Percentiles rank a stretch among this genome's conserved stretches.
Conservation (phyloP, 2,329 filamentous ascomycete genomes). For the Trichoderma sp. region DNA sequence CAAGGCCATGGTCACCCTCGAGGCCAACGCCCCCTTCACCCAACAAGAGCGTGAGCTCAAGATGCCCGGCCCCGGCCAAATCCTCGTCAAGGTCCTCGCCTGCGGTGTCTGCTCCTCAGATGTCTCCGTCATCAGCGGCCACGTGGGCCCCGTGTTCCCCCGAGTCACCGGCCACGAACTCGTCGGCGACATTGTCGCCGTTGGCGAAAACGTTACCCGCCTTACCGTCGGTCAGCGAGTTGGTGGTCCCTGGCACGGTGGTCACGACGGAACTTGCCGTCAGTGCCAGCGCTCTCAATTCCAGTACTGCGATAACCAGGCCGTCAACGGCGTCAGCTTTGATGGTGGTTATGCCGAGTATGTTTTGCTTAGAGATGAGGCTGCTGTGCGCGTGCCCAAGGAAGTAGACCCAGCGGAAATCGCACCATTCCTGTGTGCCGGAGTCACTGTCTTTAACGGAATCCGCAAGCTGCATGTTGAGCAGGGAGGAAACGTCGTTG, state of each 20-base stretch:
- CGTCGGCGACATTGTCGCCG: constrained; percentile 61
- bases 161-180: constrained; percentile 68
- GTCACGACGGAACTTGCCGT: constrained; percentile 60
- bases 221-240: constrained; percentile 63
- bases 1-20: constrained; percentile 62
- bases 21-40: constrained; percentile 49
- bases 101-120: constrained; percentile 73
- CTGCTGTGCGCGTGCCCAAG: constrained; percentile 54
- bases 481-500: constrained; percentile 51
- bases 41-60: constrained; percentile 61
- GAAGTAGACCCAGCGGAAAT: constrained; percentile 50
- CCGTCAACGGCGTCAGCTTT: constrained; percentile 62
- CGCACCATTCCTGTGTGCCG: constrained; percentile 63
- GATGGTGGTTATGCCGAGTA: constrained; percentile 71
- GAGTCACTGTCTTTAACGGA: constrained; percentile 62
- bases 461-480: constrained; percentile 54
- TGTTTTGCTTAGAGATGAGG: constrained; percentile 57
- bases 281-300: constrained; percentile 61
- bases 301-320: constrained; percentile 64
- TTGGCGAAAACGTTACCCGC: constrained; percentile 53
- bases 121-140: constrained; percentile 44
- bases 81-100: constrained; percentile 69
- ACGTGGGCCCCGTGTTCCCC: constrained; percentile 56
- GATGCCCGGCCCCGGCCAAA: constrained; percentile 54
- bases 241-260: constrained; percentile 49